Evolutionary conservation across 2,329 filamentous ascomycete species (phyloP).

Genomic region (Epichloe sibirici): DNA sequence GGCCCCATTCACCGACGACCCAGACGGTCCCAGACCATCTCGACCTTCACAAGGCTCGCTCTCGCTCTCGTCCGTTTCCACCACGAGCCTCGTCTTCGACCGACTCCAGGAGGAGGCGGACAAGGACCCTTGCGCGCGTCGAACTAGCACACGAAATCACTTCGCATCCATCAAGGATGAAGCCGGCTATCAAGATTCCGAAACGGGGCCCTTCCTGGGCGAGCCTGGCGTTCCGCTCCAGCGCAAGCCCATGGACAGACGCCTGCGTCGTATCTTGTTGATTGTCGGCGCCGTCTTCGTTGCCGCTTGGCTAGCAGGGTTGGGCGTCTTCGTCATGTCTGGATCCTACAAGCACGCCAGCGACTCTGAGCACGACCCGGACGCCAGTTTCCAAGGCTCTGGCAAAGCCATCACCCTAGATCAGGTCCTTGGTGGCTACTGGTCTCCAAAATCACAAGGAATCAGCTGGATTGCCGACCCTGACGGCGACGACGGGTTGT

Average conservation of each 20-base stretch:
- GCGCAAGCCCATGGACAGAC: conserved; percentile 49
- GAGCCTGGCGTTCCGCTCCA: conserved; percentile 23
- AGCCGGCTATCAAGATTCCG: conserved; percentile 27
- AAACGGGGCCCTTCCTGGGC: conserved; percentile 41
- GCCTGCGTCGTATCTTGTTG: conserved; percentile 50
- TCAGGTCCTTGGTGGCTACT: conserved; percentile 54
- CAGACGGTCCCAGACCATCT: conserved; percentile 8
- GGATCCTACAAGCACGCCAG: conserved; percentile 56
- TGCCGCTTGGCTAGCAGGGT: conserved; percentile 55
- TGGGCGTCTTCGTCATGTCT: conserved; percentile 52
- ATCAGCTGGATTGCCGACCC: conserved; percentile 70
- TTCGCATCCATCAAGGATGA: conserved; percentile 21
- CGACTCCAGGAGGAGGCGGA: conserved; percentile 49
- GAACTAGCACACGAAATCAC: conserved; percentile 9
- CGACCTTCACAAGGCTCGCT: conserved; percentile 42
- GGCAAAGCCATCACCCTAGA: conserved; percentile 64
- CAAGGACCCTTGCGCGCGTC: conserved; percentile 15
- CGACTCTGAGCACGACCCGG: conserved; percentile 52
- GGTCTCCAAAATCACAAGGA: conserved; percentile 48
- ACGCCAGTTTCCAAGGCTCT: conserved; percentile 49
- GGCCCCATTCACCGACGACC: conserved; percentile 9
- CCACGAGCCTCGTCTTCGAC: conserved; percentile 72
- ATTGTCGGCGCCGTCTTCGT: conserved; percentile 48
- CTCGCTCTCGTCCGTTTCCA: conserved; percentile 67
- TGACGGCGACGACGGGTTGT: conserved; percentile 67